These are phyloP conservation scores for Hymenoscyphus occultus DNA, from an alignment of 2,329 filamentous ascomycete genomes.

Conservation along the genomic window DNA sequence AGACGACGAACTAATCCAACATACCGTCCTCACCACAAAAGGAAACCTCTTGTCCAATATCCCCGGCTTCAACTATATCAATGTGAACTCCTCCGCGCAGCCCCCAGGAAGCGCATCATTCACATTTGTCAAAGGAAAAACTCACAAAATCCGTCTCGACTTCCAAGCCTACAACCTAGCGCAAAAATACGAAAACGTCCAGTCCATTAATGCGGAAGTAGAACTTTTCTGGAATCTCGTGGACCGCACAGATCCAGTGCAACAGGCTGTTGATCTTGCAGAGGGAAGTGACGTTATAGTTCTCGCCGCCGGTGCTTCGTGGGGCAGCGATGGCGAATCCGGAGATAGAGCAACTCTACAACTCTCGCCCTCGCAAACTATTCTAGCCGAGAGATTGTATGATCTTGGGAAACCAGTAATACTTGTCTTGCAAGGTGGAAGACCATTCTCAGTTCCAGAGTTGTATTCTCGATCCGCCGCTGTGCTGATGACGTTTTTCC, in stretches of 20 bases:
- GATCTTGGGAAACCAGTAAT: slow-evolving; percentile 42
- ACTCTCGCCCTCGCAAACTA: slow-evolving; percentile 40
- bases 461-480: slow-evolving; percentile 41
- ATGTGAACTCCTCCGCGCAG: background rate
- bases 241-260: slow-evolving; percentile 34
- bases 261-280: slow-evolving; percentile 39
- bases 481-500: slow-evolving; percentile 39
- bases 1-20: slow-evolving; percentile 35
- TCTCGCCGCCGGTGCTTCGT: slow-evolving; percentile 42
- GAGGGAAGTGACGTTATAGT: slow-evolving; percentile 40
- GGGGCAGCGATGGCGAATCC: slow-evolving; percentile 45
- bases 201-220: slow-evolving; percentile 43
- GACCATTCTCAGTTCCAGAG: slow-evolving; percentile 41
- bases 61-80: background rate
- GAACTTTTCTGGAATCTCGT: slow-evolving; percentile 47
- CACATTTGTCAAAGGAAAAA: background rate
- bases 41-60: slow-evolving; percentile 38
- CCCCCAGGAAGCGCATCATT: background rate
- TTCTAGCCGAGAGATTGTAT: slow-evolving; percentile 40
- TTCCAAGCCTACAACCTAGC: background rate
- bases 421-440: slow-evolving; percentile 42
- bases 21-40: slow-evolving; percentile 27
- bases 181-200: slow-evolving; percentile 38
- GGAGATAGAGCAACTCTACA: slow-evolving; percentile 41
- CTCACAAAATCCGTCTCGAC: background rate